Evolutionary conservation across 2,329 filamentous ascomycete genomes (phyloP).

Genomic region (Fusarium sp.): DNA sequence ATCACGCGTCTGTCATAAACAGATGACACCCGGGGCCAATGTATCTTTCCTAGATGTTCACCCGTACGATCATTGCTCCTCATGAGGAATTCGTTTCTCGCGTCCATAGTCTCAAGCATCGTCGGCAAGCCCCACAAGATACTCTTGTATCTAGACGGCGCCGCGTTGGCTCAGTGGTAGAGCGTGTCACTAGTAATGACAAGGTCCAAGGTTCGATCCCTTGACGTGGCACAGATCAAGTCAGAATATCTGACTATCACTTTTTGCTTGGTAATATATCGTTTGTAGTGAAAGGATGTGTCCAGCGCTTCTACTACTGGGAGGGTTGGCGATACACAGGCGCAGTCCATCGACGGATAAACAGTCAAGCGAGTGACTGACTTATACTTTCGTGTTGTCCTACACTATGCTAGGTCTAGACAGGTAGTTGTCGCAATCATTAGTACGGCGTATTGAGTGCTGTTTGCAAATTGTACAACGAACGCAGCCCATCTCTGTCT

Average conservation of each 20-base stretch:
- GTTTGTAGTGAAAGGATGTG: not conserved
- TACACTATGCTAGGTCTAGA: too few species aligned
- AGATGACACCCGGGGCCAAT: not conserved
- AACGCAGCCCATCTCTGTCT: too few species aligned
- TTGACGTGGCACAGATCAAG: not conserved
- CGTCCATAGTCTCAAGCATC: not conserved
- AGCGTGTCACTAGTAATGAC: slow-evolving; percentile 8
- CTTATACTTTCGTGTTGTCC: too few species aligned
- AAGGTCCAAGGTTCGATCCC: not conserved
- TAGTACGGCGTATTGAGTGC: too few species aligned
- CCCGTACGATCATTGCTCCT: not conserved
- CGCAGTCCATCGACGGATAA: too few species aligned
- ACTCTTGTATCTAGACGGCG: not conserved
- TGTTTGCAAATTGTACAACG: too few species aligned
- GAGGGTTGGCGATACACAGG: too few species aligned
- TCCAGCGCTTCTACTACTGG: too few species aligned
- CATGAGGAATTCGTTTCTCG: fast-evolving
- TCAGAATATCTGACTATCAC: not conserved
- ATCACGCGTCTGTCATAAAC: not conserved
- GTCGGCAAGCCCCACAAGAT: not conserved
- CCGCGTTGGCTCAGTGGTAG: slow-evolving; percentile 7
- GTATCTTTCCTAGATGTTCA: not conserved
- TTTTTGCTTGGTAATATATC: not conserved
- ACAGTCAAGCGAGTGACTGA: too few species aligned
- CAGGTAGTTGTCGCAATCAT: too few species aligned